phyloP scores from a whole-genome alignment of 257 asterid genomes.

The Solanum piurae region DNA sequence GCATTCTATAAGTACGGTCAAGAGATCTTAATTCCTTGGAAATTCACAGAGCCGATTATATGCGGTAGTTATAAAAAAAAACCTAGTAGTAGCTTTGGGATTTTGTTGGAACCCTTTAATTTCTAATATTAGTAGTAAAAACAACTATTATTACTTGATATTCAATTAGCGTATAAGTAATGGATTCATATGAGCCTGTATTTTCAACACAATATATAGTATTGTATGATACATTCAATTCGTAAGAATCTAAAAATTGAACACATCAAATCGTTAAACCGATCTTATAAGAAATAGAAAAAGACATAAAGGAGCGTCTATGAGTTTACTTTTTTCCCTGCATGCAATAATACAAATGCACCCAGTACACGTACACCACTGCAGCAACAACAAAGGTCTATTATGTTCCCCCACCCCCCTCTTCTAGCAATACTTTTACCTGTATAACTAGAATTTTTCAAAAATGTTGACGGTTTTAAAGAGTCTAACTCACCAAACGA shows the following conservation, averaged over 20 bases:
- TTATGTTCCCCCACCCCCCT: neutral
- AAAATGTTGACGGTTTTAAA: neutral
- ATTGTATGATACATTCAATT: neutral
- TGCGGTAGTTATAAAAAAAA: neutral
- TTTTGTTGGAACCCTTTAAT: neutral
- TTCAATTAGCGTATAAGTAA: neutral
- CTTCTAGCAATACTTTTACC: neutral
- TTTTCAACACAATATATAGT: neutral
- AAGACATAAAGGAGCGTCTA: neutral
- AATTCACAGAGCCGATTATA: neutral
- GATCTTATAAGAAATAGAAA: neutral
- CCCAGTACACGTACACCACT: neutral
- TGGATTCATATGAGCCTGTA: neutral
- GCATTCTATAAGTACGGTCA: too few relatives aligned
- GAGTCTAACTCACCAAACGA: neutral
- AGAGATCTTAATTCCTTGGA: neutral
- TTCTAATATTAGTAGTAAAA: neutral
- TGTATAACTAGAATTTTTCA: neutral
- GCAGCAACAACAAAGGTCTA: neutral
- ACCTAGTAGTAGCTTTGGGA: neutral
- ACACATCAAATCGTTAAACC: neutral
- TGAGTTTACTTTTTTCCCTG: neutral
- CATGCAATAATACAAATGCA: slow-evolving; percentile 25
- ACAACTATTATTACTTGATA: neutral
- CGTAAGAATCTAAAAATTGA: neutral